Evolutionary conservation across 1,284 basidiomycete genomes (phyloP).

Genomic region (Cystobasidium pallidum): DNA sequence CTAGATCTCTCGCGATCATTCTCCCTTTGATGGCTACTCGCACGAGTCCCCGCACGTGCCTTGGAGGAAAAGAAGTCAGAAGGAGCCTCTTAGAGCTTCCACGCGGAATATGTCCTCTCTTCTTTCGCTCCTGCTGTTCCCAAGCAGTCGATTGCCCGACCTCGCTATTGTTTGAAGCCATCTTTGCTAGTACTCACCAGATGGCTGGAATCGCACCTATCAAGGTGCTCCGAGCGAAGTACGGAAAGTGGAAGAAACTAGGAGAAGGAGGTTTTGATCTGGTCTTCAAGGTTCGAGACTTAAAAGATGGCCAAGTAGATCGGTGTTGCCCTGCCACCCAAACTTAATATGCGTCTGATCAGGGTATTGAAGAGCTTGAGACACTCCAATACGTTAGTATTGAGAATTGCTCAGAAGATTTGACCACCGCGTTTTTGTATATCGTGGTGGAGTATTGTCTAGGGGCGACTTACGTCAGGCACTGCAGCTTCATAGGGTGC

Average conservation of each 20-base stretch:
- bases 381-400: conserved; percentile 25
- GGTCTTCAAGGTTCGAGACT: conserved; percentile 15
- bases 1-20: conserved; percentile 18
- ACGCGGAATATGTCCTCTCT: conserved; percentile 17
- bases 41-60: conserved; percentile 13
- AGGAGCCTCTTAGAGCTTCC: conserved; percentile 20
- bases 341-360: conserved; percentile 19
- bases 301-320: conserved; percentile 15
- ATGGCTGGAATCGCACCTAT: too few relatives aligned
- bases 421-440: conserved; percentile 1
- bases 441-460: conserved; percentile 31
- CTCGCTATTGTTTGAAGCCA: conserved; percentile 19
- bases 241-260: conserved; percentile 18
- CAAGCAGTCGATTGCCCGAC: conserved; percentile 20
- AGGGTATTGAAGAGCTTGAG: conserved; percentile 19
- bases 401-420: conserved; percentile 12
- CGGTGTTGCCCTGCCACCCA: conserved; percentile 11
- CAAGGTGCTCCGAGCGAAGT: conserved; percentile 18
- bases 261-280: conserved; percentile 32
- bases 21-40: conserved; percentile 18
- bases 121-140: conserved; percentile 18
- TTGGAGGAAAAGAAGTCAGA: conserved; percentile 19
- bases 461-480: conserved; percentile 22
- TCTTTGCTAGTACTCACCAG: too few relatives aligned
- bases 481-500: conserved; percentile 1